phyloP scores from a whole-genome alignment of 805 yeast genomes.

The Candida quercuum region DNA sequence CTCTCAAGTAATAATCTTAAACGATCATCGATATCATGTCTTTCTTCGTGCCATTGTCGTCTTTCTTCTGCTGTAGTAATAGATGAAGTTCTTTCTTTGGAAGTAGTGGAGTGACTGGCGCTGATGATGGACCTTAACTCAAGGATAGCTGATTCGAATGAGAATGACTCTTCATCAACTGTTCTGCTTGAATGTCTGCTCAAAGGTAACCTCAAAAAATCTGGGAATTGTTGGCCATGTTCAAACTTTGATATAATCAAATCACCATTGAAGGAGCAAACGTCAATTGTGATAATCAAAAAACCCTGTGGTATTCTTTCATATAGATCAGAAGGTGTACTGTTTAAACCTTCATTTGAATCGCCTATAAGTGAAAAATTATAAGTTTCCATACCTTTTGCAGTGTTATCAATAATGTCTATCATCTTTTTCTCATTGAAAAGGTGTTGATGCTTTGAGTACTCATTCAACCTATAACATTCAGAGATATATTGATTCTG shows the following conservation, averaged over 20 bases:
- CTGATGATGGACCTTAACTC: slow-evolving; percentile 48
- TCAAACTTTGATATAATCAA: slow-evolving; percentile 46
- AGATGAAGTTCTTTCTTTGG: slow-evolving; percentile 42
- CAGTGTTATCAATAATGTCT: slow-evolving; percentile 8
- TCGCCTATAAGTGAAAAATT: slow-evolving; percentile 4
- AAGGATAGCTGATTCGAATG: slow-evolving; percentile 39
- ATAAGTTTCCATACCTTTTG: slow-evolving; percentile 15
- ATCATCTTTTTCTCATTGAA: slow-evolving; percentile 22
- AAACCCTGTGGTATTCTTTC: slow-evolving; percentile 39
- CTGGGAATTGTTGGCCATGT: slow-evolving; percentile 30
- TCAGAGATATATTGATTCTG: slow-evolving; percentile 16
- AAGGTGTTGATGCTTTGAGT: slow-evolving; percentile 22
- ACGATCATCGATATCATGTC: slow-evolving; percentile 56
- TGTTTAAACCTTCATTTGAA: slow-evolving; percentile 3
- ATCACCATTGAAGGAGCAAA: slow-evolving; percentile 53
- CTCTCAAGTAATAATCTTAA: slow-evolving; percentile 47
- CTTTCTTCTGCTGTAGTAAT: slow-evolving; percentile 56
- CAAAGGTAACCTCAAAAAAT: slow-evolving; percentile 55
- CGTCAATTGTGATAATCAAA: slow-evolving; percentile 57
- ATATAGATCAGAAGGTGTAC: slow-evolving; percentile 4
- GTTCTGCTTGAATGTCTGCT: slow-evolving; percentile 42
- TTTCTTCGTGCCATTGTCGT: slow-evolving; percentile 70
- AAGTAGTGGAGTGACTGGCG: slow-evolving; percentile 59
- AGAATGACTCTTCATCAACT: slow-evolving; percentile 34
- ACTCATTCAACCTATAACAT: slow-evolving; percentile 22